A percentile compares a stretch with the other conserved stretches of the same genome.
Conservation (phyloP, 306 rosid genomes). For the Quercus alba region DNA sequence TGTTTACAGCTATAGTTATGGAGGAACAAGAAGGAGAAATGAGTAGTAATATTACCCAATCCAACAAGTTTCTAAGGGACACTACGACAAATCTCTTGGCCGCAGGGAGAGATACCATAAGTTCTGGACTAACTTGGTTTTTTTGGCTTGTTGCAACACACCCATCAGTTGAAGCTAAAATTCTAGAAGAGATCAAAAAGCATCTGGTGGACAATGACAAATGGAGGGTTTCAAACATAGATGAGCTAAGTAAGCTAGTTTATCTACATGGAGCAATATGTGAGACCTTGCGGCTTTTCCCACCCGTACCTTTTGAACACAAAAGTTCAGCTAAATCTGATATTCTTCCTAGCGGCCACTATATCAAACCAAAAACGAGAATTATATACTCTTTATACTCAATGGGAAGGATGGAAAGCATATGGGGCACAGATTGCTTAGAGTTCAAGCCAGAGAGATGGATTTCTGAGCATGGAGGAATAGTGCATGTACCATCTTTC, state of each 20-base stretch:
- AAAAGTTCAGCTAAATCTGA: constrained; percentile 27
- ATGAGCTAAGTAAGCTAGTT: constrained; percentile 33
- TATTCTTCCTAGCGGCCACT: constrained; percentile 53
- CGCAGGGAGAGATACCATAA: constrained; percentile 45
- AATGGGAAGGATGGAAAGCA: constrained; percentile 48
- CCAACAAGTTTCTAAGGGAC: constrained; percentile 45
- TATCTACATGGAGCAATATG: constrained; percentile 53
- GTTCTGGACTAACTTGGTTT: constrained; percentile 49
- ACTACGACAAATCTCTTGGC: constrained; percentile 27
- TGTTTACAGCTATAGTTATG: constrained; percentile 26
- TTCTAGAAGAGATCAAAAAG: constrained; percentile 36
- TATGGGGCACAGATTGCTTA: constrained; percentile 51
- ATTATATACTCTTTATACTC: constrained; percentile 34
- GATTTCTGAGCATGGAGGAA: constrained; percentile 33
- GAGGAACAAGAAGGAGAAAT: constrained; percentile 1
- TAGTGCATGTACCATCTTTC: constrained; percentile 38
- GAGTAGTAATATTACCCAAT: background rate
- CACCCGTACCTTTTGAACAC: constrained; percentile 41
- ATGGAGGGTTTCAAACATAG: background rate
- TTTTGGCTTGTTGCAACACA: constrained; percentile 44
- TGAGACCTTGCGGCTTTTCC: constrained; percentile 52
- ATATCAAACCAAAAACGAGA: background rate
- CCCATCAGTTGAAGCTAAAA: constrained; percentile 40
- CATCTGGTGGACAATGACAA: background rate
- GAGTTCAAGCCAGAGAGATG: constrained; percentile 73